Evolutionary conservation across 768 basidiomycete genomes (phyloP), one percentile per base, ranked within the genome.

Genomic region (Termitomyces sp.): DNA sequence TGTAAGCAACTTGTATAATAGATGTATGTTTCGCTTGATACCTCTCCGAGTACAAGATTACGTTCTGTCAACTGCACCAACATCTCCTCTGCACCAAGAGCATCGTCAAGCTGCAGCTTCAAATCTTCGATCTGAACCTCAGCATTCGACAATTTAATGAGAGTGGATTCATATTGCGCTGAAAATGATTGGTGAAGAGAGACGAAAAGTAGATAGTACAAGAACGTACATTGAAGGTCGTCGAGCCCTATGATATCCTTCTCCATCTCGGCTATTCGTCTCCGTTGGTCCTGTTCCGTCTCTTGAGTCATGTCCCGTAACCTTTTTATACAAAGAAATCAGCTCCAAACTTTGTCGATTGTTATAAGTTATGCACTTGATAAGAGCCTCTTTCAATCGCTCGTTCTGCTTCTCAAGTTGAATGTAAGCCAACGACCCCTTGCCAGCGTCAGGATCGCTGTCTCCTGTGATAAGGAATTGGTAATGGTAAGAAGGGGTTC

Each of bases 341-440:
- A 58, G 33, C 56, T 18, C 44, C 33, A 55, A 33, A 38, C 44
- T 46, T 13, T 12, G 2, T 8, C 13, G 33, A 46, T 33, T 16
- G 24, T 46, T n/a, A 54, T 18, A 2, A 32, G 40, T 16, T 33
- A 51, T 24, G 8, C 53, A 94, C 91, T 88, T 83, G 58, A 96
- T 81, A 11, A 98, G 80, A 13, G 97, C 97, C 69, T 98, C 97
- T 74, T 97, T 98, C 58, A 99, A 76, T 16, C 97, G 78, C 69
- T 94, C 94, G 64, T 98, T 99, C 70, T 98, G 96, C 72, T 93
- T 97, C 77, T 98, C 96, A 1, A 99, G 85, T 70, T 98, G 96
- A 18, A 90, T 81, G 72, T 88, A 86, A 33, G 85, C 85, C 62
- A 91, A 67, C 4, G 89, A 85, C 65, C 81, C 79, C 68, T 87